Conservation (phyloP, 345 rosid species). For the Hypericum perforatum region DNA sequence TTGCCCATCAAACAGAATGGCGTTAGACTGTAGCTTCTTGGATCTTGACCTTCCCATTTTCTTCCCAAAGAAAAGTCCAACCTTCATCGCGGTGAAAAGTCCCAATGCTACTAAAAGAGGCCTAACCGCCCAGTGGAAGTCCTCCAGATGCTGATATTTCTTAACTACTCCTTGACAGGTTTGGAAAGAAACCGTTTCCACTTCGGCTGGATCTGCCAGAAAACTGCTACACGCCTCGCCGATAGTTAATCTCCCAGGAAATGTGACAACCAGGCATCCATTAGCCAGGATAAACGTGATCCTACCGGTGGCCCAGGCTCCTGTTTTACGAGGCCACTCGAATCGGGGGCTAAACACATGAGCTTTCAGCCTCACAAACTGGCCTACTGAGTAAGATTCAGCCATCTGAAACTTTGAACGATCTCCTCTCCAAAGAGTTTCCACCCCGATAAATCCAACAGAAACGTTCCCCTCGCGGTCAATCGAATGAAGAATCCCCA, state of each 20-base stretch:
- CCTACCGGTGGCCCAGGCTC: constrained; percentile 76
- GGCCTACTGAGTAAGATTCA: constrained; percentile 58
- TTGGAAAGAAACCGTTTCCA: constrained; percentile 55
- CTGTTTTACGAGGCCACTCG: constrained; percentile 64
- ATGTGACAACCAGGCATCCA: constrained; percentile 71
- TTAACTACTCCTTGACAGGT: constrained; percentile 50
- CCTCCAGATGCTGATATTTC: constrained; percentile 86
- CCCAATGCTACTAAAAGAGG: constrained; percentile 65
- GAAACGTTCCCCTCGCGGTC: constrained; percentile 53
- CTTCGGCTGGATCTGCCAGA: constrained; percentile 88
- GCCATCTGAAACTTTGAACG: constrained; percentile 79
- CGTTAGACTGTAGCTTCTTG: constrained; percentile 20
- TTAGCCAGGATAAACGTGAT: constrained; percentile 56
- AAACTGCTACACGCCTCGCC: constrained; percentile 36
- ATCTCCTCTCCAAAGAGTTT: constrained; percentile 69
- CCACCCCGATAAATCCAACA: constrained; percentile 69
- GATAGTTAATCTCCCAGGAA: constrained; percentile 61
- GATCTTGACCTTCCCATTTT: constrained; percentile 41
- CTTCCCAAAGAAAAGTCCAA: constrained; percentile 42
- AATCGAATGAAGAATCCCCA: constrained; percentile 79
- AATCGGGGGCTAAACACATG: constrained; percentile 67
- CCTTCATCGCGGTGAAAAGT: constrained; percentile 52
- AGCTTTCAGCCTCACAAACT: constrained; percentile 59
- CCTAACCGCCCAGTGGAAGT: constrained; percentile 88
- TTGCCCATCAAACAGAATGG: constrained; percentile 14